phyloP scores from a whole-genome alignment of 2,329 filamentous ascomycete genomes.

The Penicillium corylophilum region DNA sequence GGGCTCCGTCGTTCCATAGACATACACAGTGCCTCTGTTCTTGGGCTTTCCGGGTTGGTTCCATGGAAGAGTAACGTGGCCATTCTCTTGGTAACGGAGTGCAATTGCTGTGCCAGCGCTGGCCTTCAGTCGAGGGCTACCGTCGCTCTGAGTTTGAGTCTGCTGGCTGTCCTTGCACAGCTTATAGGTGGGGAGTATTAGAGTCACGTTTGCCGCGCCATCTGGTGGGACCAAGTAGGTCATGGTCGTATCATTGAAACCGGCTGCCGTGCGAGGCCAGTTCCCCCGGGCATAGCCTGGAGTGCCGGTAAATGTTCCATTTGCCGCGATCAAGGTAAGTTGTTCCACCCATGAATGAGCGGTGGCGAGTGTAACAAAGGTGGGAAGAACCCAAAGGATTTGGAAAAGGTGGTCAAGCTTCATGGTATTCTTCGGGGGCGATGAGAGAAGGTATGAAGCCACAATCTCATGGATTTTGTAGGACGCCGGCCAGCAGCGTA shows the following conservation, averaged over 20 bases:
- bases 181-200: slow-evolving; percentile 50
- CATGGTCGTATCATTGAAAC: slow-evolving; percentile 59
- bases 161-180: slow-evolving; percentile 67
- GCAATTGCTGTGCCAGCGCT: slow-evolving; percentile 64
- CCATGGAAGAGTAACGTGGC: slow-evolving; percentile 65
- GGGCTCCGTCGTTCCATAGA: slow-evolving; percentile 69
- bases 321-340: slow-evolving; percentile 66
- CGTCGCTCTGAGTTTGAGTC: slow-evolving; percentile 56
- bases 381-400: slow-evolving; percentile 28
- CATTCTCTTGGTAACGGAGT: slow-evolving; percentile 71
- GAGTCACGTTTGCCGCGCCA: slow-evolving; percentile 49
- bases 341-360: slow-evolving; percentile 85
- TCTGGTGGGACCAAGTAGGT: slow-evolving; percentile 63
- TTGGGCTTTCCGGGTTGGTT: slow-evolving; percentile 59
- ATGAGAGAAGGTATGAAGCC: not conserved
- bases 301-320: slow-evolving; percentile 70
- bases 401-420: slow-evolving; percentile 8
- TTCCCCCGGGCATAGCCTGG: slow-evolving; percentile 76
- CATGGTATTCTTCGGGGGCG: slow-evolving; percentile 2
- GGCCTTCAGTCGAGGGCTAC: slow-evolving; percentile 63
- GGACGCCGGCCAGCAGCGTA: slow-evolving; percentile 10
- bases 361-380: slow-evolving; percentile 20
- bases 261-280: slow-evolving; percentile 55
- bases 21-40: slow-evolving; percentile 69
- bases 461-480: not conserved